These are phyloP conservation scores for Mycena galericulata DNA, from an alignment of 768 basidiomycete species.

Conservation along the genomic window DNA sequence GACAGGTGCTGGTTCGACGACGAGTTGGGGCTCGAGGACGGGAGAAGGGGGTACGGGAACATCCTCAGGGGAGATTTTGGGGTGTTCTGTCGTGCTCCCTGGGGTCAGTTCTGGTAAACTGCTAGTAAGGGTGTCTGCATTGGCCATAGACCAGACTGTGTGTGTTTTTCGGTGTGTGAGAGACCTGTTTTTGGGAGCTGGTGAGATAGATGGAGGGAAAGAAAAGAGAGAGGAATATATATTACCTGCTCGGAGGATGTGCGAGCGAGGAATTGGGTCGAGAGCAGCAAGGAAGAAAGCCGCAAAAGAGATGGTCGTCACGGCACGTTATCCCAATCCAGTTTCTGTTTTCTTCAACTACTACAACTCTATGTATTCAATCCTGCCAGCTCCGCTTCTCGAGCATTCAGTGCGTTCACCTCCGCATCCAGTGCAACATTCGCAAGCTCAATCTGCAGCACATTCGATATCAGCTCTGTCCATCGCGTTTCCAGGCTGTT, in stretches of 20 bases:
- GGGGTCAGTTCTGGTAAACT: constrained; percentile 59
- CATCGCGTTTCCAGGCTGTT: constrained; percentile 87
- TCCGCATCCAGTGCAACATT: constrained; percentile 90
- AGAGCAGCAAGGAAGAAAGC: constrained; percentile 18
- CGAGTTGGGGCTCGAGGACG: constrained; percentile 1
- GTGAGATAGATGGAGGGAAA: too few species aligned
- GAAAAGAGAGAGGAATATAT: neutral
- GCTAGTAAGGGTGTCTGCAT: constrained; percentile 63
- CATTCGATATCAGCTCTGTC: constrained; percentile 92
- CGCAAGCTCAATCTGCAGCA: constrained; percentile 96
- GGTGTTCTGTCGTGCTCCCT: constrained; percentile 18
- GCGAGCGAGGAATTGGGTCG: neutral
- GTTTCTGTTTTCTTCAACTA: neutral
- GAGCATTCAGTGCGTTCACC: constrained; percentile 68
- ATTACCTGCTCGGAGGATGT: neutral
- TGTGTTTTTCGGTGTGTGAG: too few species aligned
- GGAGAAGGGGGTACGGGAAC: constrained; percentile 19
- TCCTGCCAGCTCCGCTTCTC: constrained; percentile 71
- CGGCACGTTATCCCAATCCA: neutral
- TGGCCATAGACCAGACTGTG: constrained; percentile 74
- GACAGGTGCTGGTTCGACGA: constrained; percentile 39
- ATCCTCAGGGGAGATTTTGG: constrained; percentile 4
- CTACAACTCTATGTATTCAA: constrained; percentile 33
- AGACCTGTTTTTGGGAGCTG: too few species aligned
- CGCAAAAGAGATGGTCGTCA: neutral